phyloP scores from a whole-genome alignment of 2,329 filamentous ascomycete genomes.

The Calcarisporium arbuscula region DNA sequence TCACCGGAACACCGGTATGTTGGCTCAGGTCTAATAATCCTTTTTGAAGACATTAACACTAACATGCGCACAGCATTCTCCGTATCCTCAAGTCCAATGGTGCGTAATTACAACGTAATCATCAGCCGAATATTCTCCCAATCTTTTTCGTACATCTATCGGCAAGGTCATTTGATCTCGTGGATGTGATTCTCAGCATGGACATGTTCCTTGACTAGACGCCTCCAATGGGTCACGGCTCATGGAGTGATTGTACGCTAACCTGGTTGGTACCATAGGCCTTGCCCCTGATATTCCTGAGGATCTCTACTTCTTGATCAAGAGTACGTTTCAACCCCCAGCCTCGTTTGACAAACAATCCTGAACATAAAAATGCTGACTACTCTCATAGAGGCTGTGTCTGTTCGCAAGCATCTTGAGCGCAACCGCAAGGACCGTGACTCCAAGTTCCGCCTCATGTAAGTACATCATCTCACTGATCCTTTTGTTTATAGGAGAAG shows the following conservation, averaged over 20 bases:
- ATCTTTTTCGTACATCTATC: too few relatives aligned
- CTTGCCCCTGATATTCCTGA: constrained; percentile 98
- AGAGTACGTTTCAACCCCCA: constrained; percentile 80
- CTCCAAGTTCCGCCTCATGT: constrained; percentile 99
- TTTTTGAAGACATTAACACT: too few relatives aligned
- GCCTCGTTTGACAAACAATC: background rate
- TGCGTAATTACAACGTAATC: constrained; percentile 53
- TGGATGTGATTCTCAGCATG: constrained; percentile 10
- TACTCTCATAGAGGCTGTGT: constrained; percentile 63
- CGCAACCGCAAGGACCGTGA: constrained; percentile 99
- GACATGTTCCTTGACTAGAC: constrained; percentile 28
- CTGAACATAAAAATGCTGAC: constrained; percentile 1
- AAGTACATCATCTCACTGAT: too few relatives aligned
- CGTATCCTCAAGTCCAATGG: constrained; percentile 96
- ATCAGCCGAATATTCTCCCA: too few relatives aligned
- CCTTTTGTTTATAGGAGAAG: too few relatives aligned
- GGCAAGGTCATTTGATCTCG: too few relatives aligned
- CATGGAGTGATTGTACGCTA: constrained; percentile 85
- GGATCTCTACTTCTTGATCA: constrained; percentile 99
- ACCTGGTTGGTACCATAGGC: too few relatives aligned
- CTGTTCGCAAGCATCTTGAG: constrained; percentile 99
- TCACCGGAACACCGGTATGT: constrained; percentile 93
- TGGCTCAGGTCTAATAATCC: too few relatives aligned
- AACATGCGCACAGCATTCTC: constrained; percentile 99
- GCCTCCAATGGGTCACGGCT: constrained; percentile 91